Conservation (phyloP, 495 filamentous ascomycete species). For the Neurospora sp. region DNA sequence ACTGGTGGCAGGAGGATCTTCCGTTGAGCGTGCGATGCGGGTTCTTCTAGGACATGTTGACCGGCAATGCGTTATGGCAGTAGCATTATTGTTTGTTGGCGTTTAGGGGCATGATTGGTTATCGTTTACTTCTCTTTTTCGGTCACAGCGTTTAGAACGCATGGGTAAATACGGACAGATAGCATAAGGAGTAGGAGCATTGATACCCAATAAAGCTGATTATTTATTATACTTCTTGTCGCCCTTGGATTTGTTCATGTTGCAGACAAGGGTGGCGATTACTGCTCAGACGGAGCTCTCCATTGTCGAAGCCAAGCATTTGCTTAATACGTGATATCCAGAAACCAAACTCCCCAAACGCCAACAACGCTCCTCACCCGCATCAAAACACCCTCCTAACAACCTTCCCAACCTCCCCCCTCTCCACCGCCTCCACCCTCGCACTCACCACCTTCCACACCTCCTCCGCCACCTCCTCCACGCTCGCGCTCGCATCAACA, state of each 20-base stretch:
- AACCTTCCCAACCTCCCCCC: constrained; percentile 33
- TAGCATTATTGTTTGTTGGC: not conserved
- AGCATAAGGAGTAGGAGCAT: not conserved
- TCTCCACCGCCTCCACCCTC: constrained; percentile 36
- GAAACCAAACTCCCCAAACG: not conserved
- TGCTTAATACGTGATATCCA: not conserved
- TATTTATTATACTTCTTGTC: not conserved
- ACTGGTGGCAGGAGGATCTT: constrained; percentile 57
- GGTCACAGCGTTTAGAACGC: not conserved
- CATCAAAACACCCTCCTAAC: constrained; percentile 31
- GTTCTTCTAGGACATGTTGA: not conserved
- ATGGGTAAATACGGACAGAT: not conserved
- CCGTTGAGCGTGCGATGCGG: constrained; percentile 29
- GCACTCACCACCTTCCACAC: constrained; percentile 38
- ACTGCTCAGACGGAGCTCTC: too few relatives aligned
- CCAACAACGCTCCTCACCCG: not conserved
- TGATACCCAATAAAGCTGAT: not conserved
- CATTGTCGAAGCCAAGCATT: too few relatives aligned
- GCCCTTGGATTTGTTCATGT: not conserved
- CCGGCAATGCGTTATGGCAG: not conserved
- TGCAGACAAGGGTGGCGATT: not conserved
- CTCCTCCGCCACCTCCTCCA: constrained; percentile 41
- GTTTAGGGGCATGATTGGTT: not conserved
- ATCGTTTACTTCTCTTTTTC: not conserved
- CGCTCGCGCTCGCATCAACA: constrained; percentile 39